These are phyloP conservation scores for Thecaphora thlaspeos DNA, from an alignment of 1,284 basidiomycete species.

Conservation along the genomic window DNA sequence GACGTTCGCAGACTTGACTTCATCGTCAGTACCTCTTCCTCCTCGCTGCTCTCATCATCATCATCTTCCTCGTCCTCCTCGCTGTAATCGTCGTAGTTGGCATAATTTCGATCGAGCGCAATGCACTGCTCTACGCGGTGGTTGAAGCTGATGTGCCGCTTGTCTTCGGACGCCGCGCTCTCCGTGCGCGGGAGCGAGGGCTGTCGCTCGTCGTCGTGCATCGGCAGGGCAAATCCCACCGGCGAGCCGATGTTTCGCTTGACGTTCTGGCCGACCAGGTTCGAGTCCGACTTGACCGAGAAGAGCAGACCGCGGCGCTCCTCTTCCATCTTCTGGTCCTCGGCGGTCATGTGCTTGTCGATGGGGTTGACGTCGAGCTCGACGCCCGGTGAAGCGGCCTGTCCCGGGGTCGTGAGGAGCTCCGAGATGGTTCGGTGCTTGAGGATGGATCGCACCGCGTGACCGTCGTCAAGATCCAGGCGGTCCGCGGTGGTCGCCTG, in stretches of 20 bases:
- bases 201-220: slow-evolving; percentile 25
- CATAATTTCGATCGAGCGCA: slow-evolving; percentile 66
- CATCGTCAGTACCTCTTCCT: slow-evolving; percentile 61
- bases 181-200: slow-evolving; percentile 22
- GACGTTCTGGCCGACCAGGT: slow-evolving; percentile 24
- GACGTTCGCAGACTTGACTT: slow-evolving; percentile 37
- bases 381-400: slow-evolving; percentile 62
- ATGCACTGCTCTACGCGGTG: slow-evolving; percentile 97
- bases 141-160: slow-evolving; percentile 92
- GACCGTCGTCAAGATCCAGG: slow-evolving; percentile 61
- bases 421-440: slow-evolving; percentile 93
- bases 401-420: slow-evolving; percentile 66
- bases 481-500: slow-evolving; percentile 63
- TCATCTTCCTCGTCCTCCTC: slow-evolving; percentile 60
- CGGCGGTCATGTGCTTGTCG: slow-evolving; percentile 39
- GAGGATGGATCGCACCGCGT: slow-evolving; percentile 76
- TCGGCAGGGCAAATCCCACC: slow-evolving; percentile 9
- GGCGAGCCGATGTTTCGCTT: slow-evolving; percentile 33
- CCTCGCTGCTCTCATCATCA: slow-evolving; percentile 62
- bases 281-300: slow-evolving; percentile 43
- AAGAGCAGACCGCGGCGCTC: slow-evolving; percentile 24
- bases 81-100: slow-evolving; percentile 43
- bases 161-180: slow-evolving; percentile 49
- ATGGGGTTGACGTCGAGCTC: slow-evolving; percentile 50
- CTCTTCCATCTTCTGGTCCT: slow-evolving; percentile 27